phyloP scores from a whole-genome alignment of 441 rosid species.

The Dalechampia spathulata region DNA sequence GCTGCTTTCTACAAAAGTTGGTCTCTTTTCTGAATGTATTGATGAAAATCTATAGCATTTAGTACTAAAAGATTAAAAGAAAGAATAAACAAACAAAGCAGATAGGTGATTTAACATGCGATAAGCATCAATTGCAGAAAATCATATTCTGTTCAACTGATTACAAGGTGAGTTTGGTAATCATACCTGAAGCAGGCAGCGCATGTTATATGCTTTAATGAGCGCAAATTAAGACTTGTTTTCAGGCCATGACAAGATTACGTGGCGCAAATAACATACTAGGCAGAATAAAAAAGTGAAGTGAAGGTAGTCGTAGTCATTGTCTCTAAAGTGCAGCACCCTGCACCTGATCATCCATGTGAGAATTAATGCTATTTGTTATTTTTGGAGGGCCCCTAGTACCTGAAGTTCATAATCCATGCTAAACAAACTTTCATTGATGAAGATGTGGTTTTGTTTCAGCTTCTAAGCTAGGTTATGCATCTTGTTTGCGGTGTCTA shows the following conservation, averaged over 20 bases:
- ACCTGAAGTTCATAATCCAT: conserved; percentile 7
- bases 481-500: no score
- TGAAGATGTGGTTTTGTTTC: no score
- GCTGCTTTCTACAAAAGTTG: neutral
- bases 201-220: conserved; percentile 23
- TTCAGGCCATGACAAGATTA: conserved; percentile 1
- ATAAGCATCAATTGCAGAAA: conserved; percentile 3
- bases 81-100: neutral
- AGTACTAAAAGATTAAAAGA: neutral
- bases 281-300: conserved; percentile 26
- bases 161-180: conserved; percentile 9
- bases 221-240: conserved; percentile 2
- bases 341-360: conserved; percentile 29
- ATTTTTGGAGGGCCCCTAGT: conserved; percentile 14
- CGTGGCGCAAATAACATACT: conserved; percentile 13
- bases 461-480: no score
- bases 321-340: conserved; percentile 18
- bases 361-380: conserved; percentile 22
- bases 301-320: conserved; percentile 17
- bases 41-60: neutral
- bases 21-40: neutral
- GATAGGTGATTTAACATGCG: neutral
- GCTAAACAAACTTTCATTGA: neutral
- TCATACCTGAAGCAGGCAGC: conserved; percentile 20
- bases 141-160: conserved; percentile 8